Evolutionary conservation across 805 yeast genomes (phyloP).

Genomic region (Spathaspora sp.): DNA sequence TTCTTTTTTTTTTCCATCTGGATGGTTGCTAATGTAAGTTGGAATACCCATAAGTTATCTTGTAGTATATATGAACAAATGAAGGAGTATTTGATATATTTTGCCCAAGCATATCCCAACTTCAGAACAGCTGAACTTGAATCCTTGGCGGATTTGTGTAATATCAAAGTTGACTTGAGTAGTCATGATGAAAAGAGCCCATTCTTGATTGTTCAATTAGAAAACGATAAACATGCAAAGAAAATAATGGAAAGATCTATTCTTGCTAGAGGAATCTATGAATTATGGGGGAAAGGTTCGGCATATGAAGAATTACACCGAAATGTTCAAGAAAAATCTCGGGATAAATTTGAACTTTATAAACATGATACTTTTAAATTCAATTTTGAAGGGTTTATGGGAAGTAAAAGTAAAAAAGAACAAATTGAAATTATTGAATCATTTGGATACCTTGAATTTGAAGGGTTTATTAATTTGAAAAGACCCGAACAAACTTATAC

Average conservation of each 20-base stretch:
- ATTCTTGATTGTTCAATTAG: slow-evolving; percentile 64
- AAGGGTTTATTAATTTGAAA: slow-evolving; percentile 78
- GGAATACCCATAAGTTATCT: no score
- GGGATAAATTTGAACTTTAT: slow-evolving; percentile 33
- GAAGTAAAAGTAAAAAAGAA: slow-evolving; percentile 45
- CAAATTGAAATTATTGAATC: slow-evolving; percentile 64
- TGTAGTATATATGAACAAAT: slow-evolving; percentile 14
- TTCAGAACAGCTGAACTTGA: slow-evolving; percentile 82
- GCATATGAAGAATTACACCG: slow-evolving; percentile 56
- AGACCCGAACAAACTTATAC: slow-evolving; percentile 69
- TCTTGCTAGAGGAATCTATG: slow-evolving; percentile 72
- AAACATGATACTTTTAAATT: slow-evolving; percentile 65
- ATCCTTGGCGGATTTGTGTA: slow-evolving; percentile 68
- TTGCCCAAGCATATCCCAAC: slow-evolving; percentile 80
- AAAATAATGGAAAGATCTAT: slow-evolving; percentile 65
- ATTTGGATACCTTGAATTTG: slow-evolving; percentile 64
- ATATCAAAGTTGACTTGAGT: slow-evolving; percentile 56
- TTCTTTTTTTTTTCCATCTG: neutral
- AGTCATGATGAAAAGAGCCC: slow-evolving; percentile 60
- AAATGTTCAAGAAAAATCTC: slow-evolving; percentile 33
- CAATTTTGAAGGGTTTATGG: slow-evolving; percentile 75
- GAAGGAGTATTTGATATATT: slow-evolving; percentile 68
- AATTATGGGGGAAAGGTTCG: slow-evolving; percentile 74
- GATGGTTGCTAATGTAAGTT: neutral
- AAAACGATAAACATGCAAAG: slow-evolving; percentile 63